phyloP scores from a whole-genome alignment of 176 grass and related monocot species.

The Aechmea fasciata region DNA sequence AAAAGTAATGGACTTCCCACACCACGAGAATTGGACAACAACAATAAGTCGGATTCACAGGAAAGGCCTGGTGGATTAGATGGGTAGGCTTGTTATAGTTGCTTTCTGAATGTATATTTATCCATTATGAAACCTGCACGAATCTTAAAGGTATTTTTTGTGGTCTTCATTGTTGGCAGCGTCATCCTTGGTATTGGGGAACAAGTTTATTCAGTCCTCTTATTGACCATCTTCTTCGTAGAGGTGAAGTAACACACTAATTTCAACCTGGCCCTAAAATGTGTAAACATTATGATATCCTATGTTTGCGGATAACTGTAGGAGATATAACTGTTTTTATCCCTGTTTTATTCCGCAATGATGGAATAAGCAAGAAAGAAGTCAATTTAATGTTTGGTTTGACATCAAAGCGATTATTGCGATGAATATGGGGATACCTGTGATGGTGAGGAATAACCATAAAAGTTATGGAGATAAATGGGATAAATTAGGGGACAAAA shows the following conservation, averaged over 20 bases:
- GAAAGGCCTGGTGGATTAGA: slow-evolving; percentile 68
- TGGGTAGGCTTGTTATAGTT: slow-evolving; percentile 33
- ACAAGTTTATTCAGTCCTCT: slow-evolving; percentile 78
- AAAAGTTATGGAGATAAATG: no score
- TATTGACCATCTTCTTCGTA: slow-evolving; percentile 83
- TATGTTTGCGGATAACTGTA: not conserved
- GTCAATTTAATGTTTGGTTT: no score
- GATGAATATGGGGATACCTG: no score
- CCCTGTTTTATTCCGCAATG: no score
- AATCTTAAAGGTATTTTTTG: not conserved
- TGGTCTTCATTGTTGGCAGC: slow-evolving; percentile 29
- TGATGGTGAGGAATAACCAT: no score
- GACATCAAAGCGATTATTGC: no score
- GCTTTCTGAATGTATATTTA: not conserved
- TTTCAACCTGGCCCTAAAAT: not conserved
- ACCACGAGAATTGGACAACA: slow-evolving; percentile 24
- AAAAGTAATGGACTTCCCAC: slow-evolving; percentile 34
- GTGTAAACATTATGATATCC: not conserved
- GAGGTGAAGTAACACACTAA: slow-evolving; percentile 57
- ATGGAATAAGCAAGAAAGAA: no score
- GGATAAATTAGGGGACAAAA: no score
- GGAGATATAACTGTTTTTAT: not conserved
- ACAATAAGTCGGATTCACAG: slow-evolving; percentile 28
- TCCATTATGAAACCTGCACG: not conserved
- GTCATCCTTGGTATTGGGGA: slow-evolving; percentile 80